Conservation (phyloP, 495 filamentous ascomycete species). For the Beverwykella pulmonaria region DNA sequence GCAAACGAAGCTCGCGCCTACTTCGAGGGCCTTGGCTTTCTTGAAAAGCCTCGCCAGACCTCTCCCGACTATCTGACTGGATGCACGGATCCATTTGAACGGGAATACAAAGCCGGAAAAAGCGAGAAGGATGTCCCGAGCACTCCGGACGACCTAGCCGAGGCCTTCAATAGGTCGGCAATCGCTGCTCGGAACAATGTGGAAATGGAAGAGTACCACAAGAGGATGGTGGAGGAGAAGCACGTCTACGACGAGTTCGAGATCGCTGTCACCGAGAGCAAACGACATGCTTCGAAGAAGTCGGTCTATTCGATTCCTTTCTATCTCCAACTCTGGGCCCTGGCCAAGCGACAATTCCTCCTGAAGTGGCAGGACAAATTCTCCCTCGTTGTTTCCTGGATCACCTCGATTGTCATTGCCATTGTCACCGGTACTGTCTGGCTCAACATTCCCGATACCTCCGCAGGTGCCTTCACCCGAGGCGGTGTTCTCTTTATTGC, state of each 20-base stretch:
- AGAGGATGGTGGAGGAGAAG: constrained; percentile 61
- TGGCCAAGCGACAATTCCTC: constrained; percentile 80
- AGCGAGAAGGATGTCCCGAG: constrained; percentile 66
- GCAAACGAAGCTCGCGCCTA: constrained; percentile 69
- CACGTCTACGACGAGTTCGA: constrained; percentile 73
- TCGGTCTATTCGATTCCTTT: constrained; percentile 83
- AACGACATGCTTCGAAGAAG: constrained; percentile 68
- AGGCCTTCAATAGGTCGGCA: constrained; percentile 68
- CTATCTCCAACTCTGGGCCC: constrained; percentile 75
- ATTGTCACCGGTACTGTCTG: constrained; percentile 79
- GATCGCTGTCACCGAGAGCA: constrained; percentile 73
- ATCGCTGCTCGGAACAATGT: constrained; percentile 57
- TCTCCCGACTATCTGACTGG: constrained; percentile 85
- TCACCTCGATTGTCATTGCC: constrained; percentile 73
- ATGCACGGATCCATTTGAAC: constrained; percentile 80
- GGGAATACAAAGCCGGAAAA: constrained; percentile 69
- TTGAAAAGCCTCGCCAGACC: constrained; percentile 76
- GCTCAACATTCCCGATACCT: constrained; percentile 66
- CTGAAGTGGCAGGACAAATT: constrained; percentile 87
- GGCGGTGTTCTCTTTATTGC: constrained; percentile 76
- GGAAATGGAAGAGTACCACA: constrained; percentile 71
- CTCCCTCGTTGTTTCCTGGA: constrained; percentile 71
- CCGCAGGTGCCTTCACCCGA: constrained; percentile 72
- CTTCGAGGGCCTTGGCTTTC: constrained; percentile 81
- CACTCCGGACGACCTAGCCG: constrained; percentile 62